Evolutionary conservation across 2,329 filamentous ascomycete species (phyloP).

Genomic region (Tolypocladium inflatum): DNA sequence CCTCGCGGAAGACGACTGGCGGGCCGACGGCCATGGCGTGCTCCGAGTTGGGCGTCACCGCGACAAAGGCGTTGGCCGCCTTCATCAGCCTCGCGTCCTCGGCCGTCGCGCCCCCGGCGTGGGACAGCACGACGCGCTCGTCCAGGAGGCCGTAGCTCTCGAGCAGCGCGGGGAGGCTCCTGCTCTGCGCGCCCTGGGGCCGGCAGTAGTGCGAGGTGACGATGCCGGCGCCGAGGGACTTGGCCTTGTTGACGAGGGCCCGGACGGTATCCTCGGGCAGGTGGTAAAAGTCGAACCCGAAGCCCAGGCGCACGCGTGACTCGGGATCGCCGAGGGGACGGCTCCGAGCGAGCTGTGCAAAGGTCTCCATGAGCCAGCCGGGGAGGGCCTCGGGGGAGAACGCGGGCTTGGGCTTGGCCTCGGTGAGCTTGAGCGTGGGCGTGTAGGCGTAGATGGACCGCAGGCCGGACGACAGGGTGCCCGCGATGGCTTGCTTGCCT

Average conservation of each 20-base stretch:
- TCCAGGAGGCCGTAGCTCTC: slow-evolving; percentile 3
- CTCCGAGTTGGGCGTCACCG: not conserved
- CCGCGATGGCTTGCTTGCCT: not conserved
- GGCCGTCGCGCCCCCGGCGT: slow-evolving; percentile 14
- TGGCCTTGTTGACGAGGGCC: not conserved
- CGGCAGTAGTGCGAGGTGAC: not conserved
- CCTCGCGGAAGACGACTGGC: not conserved
- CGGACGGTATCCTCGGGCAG: not conserved
- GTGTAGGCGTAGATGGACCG: not conserved
- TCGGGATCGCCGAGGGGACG: not conserved
- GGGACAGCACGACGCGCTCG: slow-evolving; percentile 13
- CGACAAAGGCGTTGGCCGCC: slow-evolving; percentile 10
- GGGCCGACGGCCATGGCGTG: not conserved
- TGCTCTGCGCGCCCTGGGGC: not conserved
- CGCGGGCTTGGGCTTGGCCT: not conserved
- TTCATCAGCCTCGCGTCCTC: slow-evolving; percentile 23
- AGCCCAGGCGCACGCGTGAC: not conserved
- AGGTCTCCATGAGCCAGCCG: not conserved
- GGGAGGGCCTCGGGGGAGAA: not conserved
- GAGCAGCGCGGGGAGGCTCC: not conserved
- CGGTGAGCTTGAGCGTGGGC: not conserved
- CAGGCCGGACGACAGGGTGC: not conserved
- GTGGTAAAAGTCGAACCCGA: not conserved
- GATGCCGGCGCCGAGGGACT: not conserved
- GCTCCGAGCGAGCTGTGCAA: not conserved